Conservation (phyloP, 192 early-diverging fungal genomes). For the Backusella circina region DNA sequence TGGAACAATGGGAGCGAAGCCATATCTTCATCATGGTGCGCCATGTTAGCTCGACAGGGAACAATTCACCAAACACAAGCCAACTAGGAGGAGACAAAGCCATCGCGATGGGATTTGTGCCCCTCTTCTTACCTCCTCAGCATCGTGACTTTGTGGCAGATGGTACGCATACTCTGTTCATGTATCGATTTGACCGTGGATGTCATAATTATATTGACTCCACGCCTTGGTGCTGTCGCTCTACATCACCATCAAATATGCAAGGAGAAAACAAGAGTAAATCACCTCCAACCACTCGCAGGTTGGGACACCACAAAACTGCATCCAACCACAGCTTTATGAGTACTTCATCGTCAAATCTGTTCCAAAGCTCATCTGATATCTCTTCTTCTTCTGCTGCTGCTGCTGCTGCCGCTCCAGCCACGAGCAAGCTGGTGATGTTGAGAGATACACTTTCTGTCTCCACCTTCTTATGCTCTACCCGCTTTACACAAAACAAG, state of each 20-base stretch:
- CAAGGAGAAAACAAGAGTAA: constrained; percentile 5
- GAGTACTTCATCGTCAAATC: not conserved
- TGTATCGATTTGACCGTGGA: constrained; percentile 63
- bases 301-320: constrained; percentile 7
- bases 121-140: constrained; percentile 47
- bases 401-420: no score
- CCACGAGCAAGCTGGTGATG: not conserved
- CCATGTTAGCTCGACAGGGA: constrained; percentile 34
- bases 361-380: not conserved
- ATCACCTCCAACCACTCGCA: not conserved
- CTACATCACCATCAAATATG: constrained; percentile 30
- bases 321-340: constrained; percentile 10
- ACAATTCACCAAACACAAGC: not conserved
- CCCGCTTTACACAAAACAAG: constrained; percentile 61
- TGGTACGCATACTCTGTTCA: constrained; percentile 48
- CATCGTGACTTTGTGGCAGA: constrained; percentile 56
- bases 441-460: constrained; percentile 48
- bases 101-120: constrained; percentile 59
- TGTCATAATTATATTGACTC: constrained; percentile 48
- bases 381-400: no score
- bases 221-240: constrained; percentile 34
- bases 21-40: constrained; percentile 61
- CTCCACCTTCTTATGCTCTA: constrained; percentile 60
- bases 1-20: constrained; percentile 48
- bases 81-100: constrained; percentile 37